Evolutionary conservation across 148 eudicot species (phyloP).

Genomic region (Simmondsia chinensis): DNA sequence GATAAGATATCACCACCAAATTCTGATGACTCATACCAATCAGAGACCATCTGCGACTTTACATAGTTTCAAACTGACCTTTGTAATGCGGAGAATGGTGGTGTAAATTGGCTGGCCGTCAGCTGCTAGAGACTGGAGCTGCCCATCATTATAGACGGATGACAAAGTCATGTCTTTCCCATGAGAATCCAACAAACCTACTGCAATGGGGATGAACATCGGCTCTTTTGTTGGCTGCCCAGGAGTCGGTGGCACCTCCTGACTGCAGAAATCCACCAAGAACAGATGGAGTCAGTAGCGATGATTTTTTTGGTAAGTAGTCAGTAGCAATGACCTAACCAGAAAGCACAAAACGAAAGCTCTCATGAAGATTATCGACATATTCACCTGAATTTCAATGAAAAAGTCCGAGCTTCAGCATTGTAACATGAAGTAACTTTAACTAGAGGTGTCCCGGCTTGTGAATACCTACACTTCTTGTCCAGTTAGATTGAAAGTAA

Average conservation of each 20-base stretch:
- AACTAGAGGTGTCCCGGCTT: conserved; percentile 92
- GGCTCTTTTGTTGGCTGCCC: conserved; percentile 90
- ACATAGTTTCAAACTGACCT: too few species aligned
- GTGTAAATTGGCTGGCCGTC: conserved; percentile 41
- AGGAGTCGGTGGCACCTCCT: conserved; percentile 89
- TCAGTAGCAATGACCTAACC: too few species aligned
- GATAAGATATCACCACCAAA: too few species aligned
- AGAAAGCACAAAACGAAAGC: not conserved
- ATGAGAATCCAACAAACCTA: conserved; percentile 67
- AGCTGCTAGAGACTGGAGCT: conserved; percentile 36
- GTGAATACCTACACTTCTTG: conserved; percentile 67
- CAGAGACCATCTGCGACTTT: too few species aligned
- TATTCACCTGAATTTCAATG: conserved; percentile 74
- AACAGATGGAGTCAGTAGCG: conserved; percentile 1
- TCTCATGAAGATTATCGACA: not conserved
- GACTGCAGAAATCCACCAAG: conserved; percentile 33
- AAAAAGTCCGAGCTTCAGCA: conserved; percentile 53
- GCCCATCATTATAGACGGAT: conserved; percentile 69
- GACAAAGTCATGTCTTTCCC: conserved; percentile 88
- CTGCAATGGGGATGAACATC: conserved; percentile 88
- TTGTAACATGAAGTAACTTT: conserved; percentile 74
- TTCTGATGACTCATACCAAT: too few species aligned
- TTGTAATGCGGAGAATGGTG: conserved; percentile 81
- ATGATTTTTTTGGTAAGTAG: too few species aligned
- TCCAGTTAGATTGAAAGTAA: too few species aligned